Conservation (phyloP, 352 stramenopile genomes). For the Thraustochytrium striatum region DNA sequence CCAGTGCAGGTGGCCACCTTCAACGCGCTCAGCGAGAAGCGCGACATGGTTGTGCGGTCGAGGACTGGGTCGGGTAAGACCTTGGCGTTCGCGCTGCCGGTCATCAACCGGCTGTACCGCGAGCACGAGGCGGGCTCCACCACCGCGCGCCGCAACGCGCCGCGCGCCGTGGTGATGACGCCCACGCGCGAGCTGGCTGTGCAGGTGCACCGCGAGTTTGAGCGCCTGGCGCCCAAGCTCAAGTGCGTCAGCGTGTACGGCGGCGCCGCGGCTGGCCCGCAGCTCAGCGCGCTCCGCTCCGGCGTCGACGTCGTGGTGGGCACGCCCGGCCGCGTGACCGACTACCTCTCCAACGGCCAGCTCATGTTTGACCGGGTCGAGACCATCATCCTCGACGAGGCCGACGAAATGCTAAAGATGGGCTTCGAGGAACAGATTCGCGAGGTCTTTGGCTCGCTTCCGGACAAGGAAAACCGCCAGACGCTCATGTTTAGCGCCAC, state of each 20-base stretch:
- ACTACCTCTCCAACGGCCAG: constrained; percentile 86
- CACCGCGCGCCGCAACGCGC: constrained; percentile 57
- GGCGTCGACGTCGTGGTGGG: constrained; percentile 89
- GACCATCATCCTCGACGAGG: constrained; percentile 88
- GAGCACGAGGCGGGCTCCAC: constrained; percentile 38
- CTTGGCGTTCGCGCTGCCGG: constrained; percentile 68
- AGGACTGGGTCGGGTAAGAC: constrained; percentile 76
- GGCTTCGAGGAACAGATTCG: constrained; percentile 96
- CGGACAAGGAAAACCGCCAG: constrained; percentile 64
- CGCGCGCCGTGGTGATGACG: constrained; percentile 86
- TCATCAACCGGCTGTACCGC: constrained; percentile 66
- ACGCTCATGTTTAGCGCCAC: constrained; percentile 94
- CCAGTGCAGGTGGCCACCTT: constrained; percentile 81
- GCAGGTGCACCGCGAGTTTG: constrained; percentile 88
- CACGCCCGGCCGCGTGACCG: constrained; percentile 92
- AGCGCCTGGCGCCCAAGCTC: constrained; percentile 77
- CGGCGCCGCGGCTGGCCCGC: constrained; percentile 81
- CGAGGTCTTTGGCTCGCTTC: constrained; percentile 80
- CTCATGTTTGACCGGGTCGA: constrained; percentile 78
- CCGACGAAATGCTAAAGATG: constrained; percentile 88
- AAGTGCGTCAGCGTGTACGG: constrained; percentile 74
- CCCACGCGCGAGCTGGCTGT: constrained; percentile 93
- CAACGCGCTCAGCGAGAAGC: constrained; percentile 68
- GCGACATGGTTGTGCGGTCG: constrained; percentile 73
- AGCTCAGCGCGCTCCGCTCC: constrained; percentile 80